Conservation (phyloP, 2,329 filamentous ascomycete genomes). For the Coniochaeta pulveracea region DNA sequence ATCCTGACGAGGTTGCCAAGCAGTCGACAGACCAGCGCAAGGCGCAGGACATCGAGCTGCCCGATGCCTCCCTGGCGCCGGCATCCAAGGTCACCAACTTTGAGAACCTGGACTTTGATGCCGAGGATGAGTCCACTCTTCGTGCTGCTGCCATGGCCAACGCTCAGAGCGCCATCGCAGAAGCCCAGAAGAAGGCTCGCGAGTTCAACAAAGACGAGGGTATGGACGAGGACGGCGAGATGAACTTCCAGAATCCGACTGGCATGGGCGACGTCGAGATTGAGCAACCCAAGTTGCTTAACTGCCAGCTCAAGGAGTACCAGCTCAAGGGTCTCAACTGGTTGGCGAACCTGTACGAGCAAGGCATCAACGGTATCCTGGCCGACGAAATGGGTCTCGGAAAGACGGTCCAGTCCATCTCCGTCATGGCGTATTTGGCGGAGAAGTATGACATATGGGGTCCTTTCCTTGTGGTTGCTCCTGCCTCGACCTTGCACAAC, state of each 20-base stretch:
- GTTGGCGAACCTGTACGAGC: slow-evolving; percentile 97
- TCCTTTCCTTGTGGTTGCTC: slow-evolving; percentile 91
- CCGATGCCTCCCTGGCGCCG: slow-evolving; percentile 40
- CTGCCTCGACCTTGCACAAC: slow-evolving; percentile 93
- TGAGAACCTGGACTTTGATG: slow-evolving; percentile 90
- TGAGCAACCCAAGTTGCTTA: slow-evolving; percentile 86
- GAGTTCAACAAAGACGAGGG: slow-evolving; percentile 74
- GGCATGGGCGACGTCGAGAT: slow-evolving; percentile 91
- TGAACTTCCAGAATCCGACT: slow-evolving; percentile 99
- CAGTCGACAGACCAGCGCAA: slow-evolving; percentile 29
- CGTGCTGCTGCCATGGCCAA: slow-evolving; percentile 85
- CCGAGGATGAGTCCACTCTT: slow-evolving; percentile 76
- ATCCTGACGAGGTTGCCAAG: slow-evolving; percentile 55
- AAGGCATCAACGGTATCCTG: slow-evolving; percentile 98
- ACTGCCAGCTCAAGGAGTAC: slow-evolving; percentile 93
- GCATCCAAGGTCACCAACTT: slow-evolving; percentile 79
- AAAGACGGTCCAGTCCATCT: slow-evolving; percentile 98
- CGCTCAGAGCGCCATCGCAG: slow-evolving; percentile 87
- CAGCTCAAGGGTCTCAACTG: slow-evolving; percentile 98
- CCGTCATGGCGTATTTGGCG: slow-evolving; percentile 96
- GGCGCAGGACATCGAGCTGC: slow-evolving; percentile 32
- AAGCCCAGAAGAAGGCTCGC: slow-evolving; percentile 84
- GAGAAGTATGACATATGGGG: slow-evolving; percentile 98
- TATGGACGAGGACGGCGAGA: slow-evolving; percentile 83
- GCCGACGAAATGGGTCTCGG: slow-evolving; percentile 99